A percentile compares a stretch with the other conserved stretches of the same genome.
Evolutionary conservation across 257 asterid species (phyloP).

Genomic region (Solanum raphanifolium): DNA sequence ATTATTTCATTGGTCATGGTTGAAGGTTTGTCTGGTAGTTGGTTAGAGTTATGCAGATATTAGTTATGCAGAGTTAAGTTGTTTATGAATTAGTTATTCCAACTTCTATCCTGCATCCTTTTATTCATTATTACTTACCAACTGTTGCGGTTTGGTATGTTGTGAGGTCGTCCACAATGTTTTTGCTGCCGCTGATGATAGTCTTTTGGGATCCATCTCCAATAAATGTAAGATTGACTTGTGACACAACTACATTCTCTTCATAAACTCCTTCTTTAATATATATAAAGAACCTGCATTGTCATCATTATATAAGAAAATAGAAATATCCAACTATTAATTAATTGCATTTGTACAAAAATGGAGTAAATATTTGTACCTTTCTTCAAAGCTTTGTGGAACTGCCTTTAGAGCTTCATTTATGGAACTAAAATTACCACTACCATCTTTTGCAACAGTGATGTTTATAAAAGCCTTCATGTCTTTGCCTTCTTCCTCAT

Average conservation of each 20-base stretch:
- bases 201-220: conserved; percentile 95
- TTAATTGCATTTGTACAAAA: neutral
- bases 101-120: neutral
- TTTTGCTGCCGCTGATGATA: conserved; percentile 63
- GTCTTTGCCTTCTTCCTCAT: conserved; percentile 14
- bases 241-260: conserved; percentile 53
- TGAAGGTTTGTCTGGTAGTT: neutral
- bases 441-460: conserved; percentile 71
- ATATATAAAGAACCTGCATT: conserved; percentile 55
- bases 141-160: conserved; percentile 79
- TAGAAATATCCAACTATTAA: neutral
- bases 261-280: conserved; percentile 66
- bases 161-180: conserved; percentile 59
- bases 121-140: conserved; percentile 25
- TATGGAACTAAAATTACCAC: conserved; percentile 52
- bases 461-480: conserved; percentile 27
- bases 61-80: neutral
- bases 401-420: conserved; percentile 54
- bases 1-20: neutral
- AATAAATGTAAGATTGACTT: conserved; percentile 55
- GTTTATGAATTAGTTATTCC: neutral
- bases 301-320: neutral
- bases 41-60: neutral
- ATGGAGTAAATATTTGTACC: conserved; percentile 24
- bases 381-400: conserved; percentile 43